Percentiles rank a stretch among this genome's conserved stretches.
Evolutionary conservation across 148 eudicot species (phyloP).

Genomic region (Spergularia marina): DNA sequence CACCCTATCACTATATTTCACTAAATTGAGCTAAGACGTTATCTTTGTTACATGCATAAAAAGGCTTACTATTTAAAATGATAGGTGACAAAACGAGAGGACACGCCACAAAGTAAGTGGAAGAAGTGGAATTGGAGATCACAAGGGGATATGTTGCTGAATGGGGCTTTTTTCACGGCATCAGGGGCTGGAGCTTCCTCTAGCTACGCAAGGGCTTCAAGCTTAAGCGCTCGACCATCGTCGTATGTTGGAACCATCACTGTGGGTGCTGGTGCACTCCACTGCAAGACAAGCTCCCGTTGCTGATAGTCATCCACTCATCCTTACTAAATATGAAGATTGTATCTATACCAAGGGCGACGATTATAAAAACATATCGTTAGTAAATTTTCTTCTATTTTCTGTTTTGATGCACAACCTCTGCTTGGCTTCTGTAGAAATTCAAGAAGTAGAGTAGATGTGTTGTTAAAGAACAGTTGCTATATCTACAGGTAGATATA

Average conservation of each 20-base stretch:
- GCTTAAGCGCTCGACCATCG: slow-evolving; percentile 56
- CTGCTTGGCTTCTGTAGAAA: too few relatives aligned
- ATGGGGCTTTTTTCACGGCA: slow-evolving; percentile 54
- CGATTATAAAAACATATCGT: too few relatives aligned
- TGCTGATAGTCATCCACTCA: slow-evolving; percentile 28
- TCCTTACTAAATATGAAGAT: background rate
- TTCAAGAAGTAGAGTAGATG: too few relatives aligned
- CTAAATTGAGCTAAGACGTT: too few relatives aligned
- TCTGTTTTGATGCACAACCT: too few relatives aligned
- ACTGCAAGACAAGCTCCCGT: slow-evolving; percentile 42
- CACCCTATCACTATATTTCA: too few relatives aligned
- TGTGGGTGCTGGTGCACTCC: slow-evolving; percentile 44
- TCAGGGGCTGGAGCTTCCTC: slow-evolving; percentile 47
- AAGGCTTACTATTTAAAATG: background rate
- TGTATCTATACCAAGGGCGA: too few relatives aligned
- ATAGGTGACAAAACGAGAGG: slow-evolving; percentile 60
- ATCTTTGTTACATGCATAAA: too few relatives aligned
- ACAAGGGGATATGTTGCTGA: slow-evolving; percentile 50
- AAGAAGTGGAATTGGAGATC: slow-evolving; percentile 69
- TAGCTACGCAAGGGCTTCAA: slow-evolving; percentile 55
- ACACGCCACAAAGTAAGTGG: slow-evolving; percentile 41
- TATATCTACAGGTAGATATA: too few relatives aligned
- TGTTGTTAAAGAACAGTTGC: too few relatives aligned
- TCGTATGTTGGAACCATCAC: slow-evolving; percentile 50
- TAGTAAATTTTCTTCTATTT: too few relatives aligned